Conservation (phyloP, 2,329 filamentous ascomycete species). For the Coleophoma eucalyptorum region DNA sequence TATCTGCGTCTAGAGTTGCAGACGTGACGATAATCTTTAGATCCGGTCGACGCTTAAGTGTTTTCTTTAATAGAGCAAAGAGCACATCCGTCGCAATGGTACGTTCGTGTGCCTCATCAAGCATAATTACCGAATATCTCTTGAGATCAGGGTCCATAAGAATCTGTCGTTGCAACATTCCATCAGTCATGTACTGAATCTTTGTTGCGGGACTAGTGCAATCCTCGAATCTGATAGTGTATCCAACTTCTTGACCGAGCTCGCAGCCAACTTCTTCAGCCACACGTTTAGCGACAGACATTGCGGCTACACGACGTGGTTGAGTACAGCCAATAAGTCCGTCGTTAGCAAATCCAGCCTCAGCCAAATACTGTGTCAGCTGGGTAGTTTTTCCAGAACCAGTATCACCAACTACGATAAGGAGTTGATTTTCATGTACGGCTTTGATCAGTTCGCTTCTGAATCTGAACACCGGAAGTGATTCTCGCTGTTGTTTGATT, state of each 20-base stretch:
- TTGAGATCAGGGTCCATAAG: slow-evolving; percentile 85
- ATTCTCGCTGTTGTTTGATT: slow-evolving; percentile 92
- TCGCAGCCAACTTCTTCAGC: slow-evolving; percentile 91
- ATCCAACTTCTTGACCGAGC: slow-evolving; percentile 89
- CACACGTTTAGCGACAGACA: slow-evolving; percentile 96
- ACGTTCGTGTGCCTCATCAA: slow-evolving; percentile 96
- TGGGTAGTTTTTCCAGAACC: slow-evolving; percentile 98
- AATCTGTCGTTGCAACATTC: slow-evolving; percentile 95
- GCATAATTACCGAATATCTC: slow-evolving; percentile 93
- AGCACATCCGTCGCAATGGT: slow-evolving; percentile 95
- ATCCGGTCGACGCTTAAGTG: slow-evolving; percentile 78
- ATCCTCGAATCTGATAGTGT: slow-evolving; percentile 97
- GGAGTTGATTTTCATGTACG: slow-evolving; percentile 79
- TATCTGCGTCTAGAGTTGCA: slow-evolving; percentile 93
- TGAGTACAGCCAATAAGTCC: slow-evolving; percentile 96
- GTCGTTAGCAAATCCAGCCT: slow-evolving; percentile 82
- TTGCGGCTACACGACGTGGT: slow-evolving; percentile 92
- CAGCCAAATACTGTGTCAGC: slow-evolving; percentile 89
- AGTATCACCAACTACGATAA: slow-evolving; percentile 96
- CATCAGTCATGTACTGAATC: slow-evolving; percentile 99
- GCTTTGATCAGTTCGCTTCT: slow-evolving; percentile 84
- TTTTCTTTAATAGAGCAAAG: slow-evolving; percentile 92
- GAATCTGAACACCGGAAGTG: slow-evolving; percentile 85
- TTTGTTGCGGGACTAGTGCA: slow-evolving; percentile 81
- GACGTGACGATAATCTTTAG: slow-evolving; percentile 96